Base-by-base conservation (phyloP, 306 rosid genomes). In the Acacia crassicarpa region DNA sequence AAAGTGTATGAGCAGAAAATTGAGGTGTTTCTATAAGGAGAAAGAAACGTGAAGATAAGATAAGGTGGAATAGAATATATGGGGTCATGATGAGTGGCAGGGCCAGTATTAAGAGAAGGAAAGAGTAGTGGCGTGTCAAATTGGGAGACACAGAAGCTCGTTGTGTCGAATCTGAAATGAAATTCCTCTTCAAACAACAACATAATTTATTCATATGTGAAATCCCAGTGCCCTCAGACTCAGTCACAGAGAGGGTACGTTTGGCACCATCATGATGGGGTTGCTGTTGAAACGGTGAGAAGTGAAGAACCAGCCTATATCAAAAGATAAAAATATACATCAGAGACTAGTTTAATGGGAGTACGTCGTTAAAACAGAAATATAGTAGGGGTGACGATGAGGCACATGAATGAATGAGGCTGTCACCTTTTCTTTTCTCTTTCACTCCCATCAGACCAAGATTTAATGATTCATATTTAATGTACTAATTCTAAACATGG, bases 201-300 rank as follows among this genome's bases (percentile, higher is more conserved):
- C 82, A 72, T 38, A 2, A 61, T 77, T 30, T 16, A 67, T 45
- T 80, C 40, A 40, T 69, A 17, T 78, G 81, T 59, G 84, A 80
- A 51, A 75, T 62, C 82, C 69, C 78, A 54, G 22, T 62, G 41
- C 71, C 41, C 74, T 25, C 11, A 7, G 48, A 27, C 76, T 56
- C 40, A 32, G 71, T 49, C 67, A 61, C 76, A 70, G 25, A 49
- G 23, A 54, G 8, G 46, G 51, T 70, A 75, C 79, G 81, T 82
- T 25, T 66, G 79, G 68, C 56, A 51, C 6, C 58, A 86, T 80
- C 41, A 79, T 44, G 16, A 70, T 43, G 51, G 61, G 61, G 56
- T 33, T 76, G 78, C 70, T 58, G 61, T 62, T 76, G 58, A 41
- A 82, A 77, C 77, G 41, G 59, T 70, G 80, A 77, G 22, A 76